Percentiles rank a stretch among this genome's conserved stretches.
phyloP scores from a whole-genome alignment of 371 early-diverging fungal genomes.

The Mucor racemosus region DNA sequence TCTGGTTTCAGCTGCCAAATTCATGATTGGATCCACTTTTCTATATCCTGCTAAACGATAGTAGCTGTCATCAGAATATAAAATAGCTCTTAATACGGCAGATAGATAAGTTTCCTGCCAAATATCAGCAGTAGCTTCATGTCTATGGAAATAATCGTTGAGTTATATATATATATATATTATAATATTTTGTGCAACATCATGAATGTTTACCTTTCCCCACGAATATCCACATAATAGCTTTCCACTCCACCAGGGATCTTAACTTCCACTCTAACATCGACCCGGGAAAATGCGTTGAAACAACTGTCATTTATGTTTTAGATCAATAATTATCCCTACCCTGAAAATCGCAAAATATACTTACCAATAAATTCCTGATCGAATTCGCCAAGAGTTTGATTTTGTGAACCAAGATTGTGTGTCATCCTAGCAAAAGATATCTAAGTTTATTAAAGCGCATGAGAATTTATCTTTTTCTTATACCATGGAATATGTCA shows the following conservation, averaged over 20 bases:
- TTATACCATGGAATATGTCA: constrained; percentile 87
- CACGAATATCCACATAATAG: constrained; percentile 86
- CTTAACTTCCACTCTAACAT: constrained; percentile 94
- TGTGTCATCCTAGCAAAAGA: constrained; percentile 55
- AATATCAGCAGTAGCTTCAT: constrained; percentile 78
- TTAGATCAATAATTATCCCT: not conserved
- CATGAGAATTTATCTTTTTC: constrained; percentile 5
- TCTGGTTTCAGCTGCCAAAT: constrained; percentile 70
- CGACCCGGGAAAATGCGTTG: constrained; percentile 94
- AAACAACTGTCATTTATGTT: constrained; percentile 68
- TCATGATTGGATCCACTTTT: constrained; percentile 82
- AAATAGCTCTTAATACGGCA: constrained; percentile 84
- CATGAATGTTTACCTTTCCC: constrained; percentile 60
- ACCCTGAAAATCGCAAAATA: not conserved
- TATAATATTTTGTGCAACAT: not conserved
- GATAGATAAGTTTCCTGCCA: constrained; percentile 93
- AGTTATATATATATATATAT: not conserved
- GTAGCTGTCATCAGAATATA: constrained; percentile 84
- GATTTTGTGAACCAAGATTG: constrained; percentile 75
- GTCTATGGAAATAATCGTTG: constrained; percentile 28
- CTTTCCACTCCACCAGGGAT: constrained; percentile 97
- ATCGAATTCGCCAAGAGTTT: constrained; percentile 69
- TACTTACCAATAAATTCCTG: constrained; percentile 67
- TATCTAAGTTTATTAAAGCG: not conserved
- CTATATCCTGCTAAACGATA: constrained; percentile 77